Conservation (phyloP, 2,329 filamentous ascomycete species). For the Hymenoscyphus fructigenus region DNA sequence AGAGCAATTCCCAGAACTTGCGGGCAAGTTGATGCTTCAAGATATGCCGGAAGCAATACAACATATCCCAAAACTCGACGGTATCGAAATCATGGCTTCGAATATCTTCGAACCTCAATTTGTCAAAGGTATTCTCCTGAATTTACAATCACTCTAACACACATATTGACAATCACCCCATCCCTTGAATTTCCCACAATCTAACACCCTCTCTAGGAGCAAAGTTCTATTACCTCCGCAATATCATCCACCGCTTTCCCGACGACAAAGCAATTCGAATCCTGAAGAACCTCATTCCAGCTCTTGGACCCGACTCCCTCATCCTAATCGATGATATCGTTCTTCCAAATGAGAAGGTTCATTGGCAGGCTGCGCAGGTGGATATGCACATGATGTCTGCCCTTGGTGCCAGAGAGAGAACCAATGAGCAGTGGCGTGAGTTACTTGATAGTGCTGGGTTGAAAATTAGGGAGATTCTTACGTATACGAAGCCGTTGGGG, state of each 20-base stretch:
- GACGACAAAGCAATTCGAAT: constrained; percentile 32
- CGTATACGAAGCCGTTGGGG: constrained; percentile 8
- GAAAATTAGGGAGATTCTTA: constrained; percentile 11
- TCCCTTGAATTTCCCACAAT: neutral
- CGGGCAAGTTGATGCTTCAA: constrained; percentile 40
- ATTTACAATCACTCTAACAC: too few relatives aligned
- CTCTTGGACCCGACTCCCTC: constrained; percentile 38
- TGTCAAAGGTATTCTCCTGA: constrained; percentile 25
- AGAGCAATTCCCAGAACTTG: neutral
- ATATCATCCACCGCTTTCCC: constrained; percentile 42
- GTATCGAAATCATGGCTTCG: constrained; percentile 33
- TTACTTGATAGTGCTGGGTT: constrained; percentile 18
- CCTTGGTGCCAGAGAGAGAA: constrained; percentile 39
- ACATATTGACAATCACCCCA: neutral
- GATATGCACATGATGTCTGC: constrained; percentile 42
- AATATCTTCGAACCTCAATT: constrained; percentile 35
- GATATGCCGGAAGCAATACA: constrained; percentile 35
- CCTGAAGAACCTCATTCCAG: constrained; percentile 32
- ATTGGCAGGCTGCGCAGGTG: constrained; percentile 35
- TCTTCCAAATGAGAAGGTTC: constrained; percentile 38
- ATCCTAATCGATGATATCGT: constrained; percentile 47
- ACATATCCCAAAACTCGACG: constrained; percentile 30
- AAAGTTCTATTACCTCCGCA: constrained; percentile 41
- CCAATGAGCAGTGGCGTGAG: constrained; percentile 37
- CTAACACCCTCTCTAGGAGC: constrained; percentile 8